A percentile compares a stretch with the other conserved stretches of the same genome.
These are phyloP conservation scores for Boletus huronensis DNA, from an alignment of 768 basidiomycete genomes.

Conservation along the genomic window DNA sequence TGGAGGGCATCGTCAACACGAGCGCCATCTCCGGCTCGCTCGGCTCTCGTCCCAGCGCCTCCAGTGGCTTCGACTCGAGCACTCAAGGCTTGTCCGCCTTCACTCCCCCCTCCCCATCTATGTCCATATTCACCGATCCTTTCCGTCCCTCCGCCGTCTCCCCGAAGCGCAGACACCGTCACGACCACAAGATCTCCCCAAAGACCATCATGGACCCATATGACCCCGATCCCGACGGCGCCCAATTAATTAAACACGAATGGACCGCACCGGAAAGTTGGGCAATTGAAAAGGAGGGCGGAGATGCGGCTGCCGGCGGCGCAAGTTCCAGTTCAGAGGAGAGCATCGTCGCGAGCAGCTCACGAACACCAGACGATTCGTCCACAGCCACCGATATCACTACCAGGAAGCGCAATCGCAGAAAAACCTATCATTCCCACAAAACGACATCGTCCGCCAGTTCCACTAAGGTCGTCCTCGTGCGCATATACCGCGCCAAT, in stretches of 20 bases:
- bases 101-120: constrained; percentile 38
- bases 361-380: constrained; percentile 14
- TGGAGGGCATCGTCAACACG: constrained; percentile 77
- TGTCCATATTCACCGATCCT: constrained; percentile 36
- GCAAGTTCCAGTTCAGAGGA: constrained; percentile 42
- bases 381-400: constrained; percentile 11
- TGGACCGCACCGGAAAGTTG: constrained; percentile 80
- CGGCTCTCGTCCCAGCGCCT: constrained; percentile 17
- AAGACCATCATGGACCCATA: constrained; percentile 34
- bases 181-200: constrained; percentile 49
- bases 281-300: constrained; percentile 56
- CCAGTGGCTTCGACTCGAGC: constrained; percentile 24
- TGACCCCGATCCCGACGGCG: constrained; percentile 7
- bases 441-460: constrained; percentile 13
- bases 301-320: constrained; percentile 33
- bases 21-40: constrained; percentile 6
- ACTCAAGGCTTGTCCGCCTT: constrained; percentile 37
- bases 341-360: constrained; percentile 17
- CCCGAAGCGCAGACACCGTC: constrained; percentile 23
- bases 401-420: constrained; percentile 23
- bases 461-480: constrained; percentile 40
- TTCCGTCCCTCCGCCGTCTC: constrained; percentile 25
- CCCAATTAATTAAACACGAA: constrained; percentile 27
- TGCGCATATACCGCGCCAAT: constrained; percentile 77
- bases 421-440: constrained; percentile 22